Conservation (phyloP, 331 rosid species). For the Rhamnella rubrinervis region DNA sequence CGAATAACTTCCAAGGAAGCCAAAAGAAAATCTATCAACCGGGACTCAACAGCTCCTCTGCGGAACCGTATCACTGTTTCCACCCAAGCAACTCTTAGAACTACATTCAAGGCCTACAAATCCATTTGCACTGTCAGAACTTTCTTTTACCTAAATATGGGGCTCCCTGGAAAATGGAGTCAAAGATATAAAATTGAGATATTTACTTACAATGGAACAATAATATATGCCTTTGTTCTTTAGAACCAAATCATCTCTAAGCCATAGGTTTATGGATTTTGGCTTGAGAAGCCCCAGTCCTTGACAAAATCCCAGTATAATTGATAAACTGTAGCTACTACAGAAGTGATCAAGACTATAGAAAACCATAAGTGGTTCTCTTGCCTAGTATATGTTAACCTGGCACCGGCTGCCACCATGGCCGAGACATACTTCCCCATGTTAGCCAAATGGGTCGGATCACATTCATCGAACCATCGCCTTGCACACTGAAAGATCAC, state of each 20-base stretch:
- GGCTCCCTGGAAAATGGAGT: neutral
- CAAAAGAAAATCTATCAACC: slow-evolving; percentile 50
- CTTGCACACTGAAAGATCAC: slow-evolving; percentile 70
- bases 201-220: slow-evolving; percentile 59
- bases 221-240: slow-evolving; percentile 74
- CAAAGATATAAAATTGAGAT: neutral
- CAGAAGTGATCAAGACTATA: slow-evolving; percentile 63
- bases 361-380: slow-evolving; percentile 50
- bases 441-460: slow-evolving; percentile 67
- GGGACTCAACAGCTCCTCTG: slow-evolving; percentile 35
- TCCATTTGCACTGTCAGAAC: slow-evolving; percentile 11
- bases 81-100: slow-evolving; percentile 91
- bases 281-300: slow-evolving; percentile 85
- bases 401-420: slow-evolving; percentile 91
- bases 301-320: slow-evolving; percentile 87
- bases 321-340: slow-evolving; percentile 75
- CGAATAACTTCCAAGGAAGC: slow-evolving; percentile 91
- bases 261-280: slow-evolving; percentile 69
- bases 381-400: slow-evolving; percentile 60
- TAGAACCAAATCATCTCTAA: slow-evolving; percentile 74
- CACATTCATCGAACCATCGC: slow-evolving; percentile 73
- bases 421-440: slow-evolving; percentile 99
- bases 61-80: slow-evolving; percentile 48
- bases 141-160: neutral
- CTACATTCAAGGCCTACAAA: slow-evolving; percentile 70